These are phyloP conservation scores for Saccharomycopsis olivae DNA, from an alignment of 805 yeast species.

Conservation along the genomic window DNA sequence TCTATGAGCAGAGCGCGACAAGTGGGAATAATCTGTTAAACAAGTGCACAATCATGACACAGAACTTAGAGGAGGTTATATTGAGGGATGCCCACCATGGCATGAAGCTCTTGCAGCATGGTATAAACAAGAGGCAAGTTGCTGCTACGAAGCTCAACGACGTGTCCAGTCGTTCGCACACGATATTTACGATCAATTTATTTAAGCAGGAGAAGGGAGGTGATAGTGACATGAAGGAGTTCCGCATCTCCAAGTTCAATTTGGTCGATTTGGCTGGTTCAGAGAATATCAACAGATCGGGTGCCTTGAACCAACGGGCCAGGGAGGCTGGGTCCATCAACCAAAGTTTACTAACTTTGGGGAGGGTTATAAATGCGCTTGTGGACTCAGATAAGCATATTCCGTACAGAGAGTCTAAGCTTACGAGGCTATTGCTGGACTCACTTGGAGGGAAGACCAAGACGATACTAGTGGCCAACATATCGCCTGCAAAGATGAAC, in stretches of 20 bases:
- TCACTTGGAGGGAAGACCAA: slow-evolving; percentile 83
- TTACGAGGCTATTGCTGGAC: slow-evolving; percentile 66
- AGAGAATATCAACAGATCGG: slow-evolving; percentile 79
- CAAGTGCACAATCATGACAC: slow-evolving; percentile 29
- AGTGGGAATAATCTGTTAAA: slow-evolving; percentile 1
- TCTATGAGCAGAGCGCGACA: slow-evolving; percentile 31
- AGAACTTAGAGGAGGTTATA: slow-evolving; percentile 53
- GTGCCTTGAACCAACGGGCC: slow-evolving; percentile 78
- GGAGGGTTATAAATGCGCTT: slow-evolving; percentile 73
- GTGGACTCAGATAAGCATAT: slow-evolving; percentile 59
- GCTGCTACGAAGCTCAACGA: slow-evolving; percentile 70
- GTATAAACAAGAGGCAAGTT: slow-evolving; percentile 50
- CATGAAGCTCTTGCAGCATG: slow-evolving; percentile 40
- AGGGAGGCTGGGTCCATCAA: slow-evolving; percentile 91
- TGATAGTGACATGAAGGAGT: slow-evolving; percentile 19
- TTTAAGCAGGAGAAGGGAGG: slow-evolving; percentile 29
- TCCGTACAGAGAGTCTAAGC: slow-evolving; percentile 77
- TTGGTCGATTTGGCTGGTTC: slow-evolving; percentile 93
- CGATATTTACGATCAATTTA: slow-evolving; percentile 57
- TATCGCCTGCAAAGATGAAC: slow-evolving; percentile 71
- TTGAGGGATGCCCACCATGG: slow-evolving; percentile 48
- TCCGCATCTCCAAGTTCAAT: slow-evolving; percentile 58
- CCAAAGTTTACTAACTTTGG: slow-evolving; percentile 77
- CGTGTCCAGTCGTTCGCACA: slow-evolving; percentile 65
- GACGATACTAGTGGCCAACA: slow-evolving; percentile 78